phyloP scores from a whole-genome alignment of 1,139 yeast species.

The Suhomyces atakaporum region DNA sequence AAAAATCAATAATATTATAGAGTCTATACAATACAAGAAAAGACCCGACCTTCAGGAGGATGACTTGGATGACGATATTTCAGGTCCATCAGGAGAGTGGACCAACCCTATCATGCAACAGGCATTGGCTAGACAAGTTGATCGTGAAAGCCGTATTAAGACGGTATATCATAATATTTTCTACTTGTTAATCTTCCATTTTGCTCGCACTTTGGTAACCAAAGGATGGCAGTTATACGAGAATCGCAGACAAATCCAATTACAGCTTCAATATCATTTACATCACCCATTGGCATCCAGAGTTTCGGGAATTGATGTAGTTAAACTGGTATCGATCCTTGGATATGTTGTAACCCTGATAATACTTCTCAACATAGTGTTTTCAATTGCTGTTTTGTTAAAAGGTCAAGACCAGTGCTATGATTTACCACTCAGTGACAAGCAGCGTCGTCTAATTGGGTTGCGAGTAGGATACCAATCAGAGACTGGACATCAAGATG shows the following conservation, averaged over 20 bases:
- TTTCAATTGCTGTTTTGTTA: conserved; percentile 23
- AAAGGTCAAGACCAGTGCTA: conserved; percentile 43
- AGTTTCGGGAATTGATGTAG: not conserved
- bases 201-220: conserved; percentile 20
- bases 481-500: conserved; percentile 1
- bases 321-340: conserved; percentile 1
- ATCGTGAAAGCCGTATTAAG: conserved; percentile 31
- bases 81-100: conserved; percentile 43
- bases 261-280: conserved; percentile 11
- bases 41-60: conserved; percentile 14
- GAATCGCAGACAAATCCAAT: conserved; percentile 11
- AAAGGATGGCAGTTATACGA: conserved; percentile 15
- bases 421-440: conserved; percentile 43
- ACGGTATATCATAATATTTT: conserved; percentile 22
- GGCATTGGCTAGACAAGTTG: conserved; percentile 40
- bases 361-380: conserved; percentile 19
- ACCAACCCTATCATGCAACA: conserved; percentile 38
- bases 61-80: conserved; percentile 12
- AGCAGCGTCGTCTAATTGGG: conserved; percentile 41
- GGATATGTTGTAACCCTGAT: conserved; percentile 10
- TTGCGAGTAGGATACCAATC: conserved; percentile 16
- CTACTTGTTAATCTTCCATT: conserved; percentile 20
- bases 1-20: conserved; percentile 1
- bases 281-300: conserved; percentile 7
- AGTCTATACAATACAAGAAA: conserved; percentile 7